Evolutionary conservation across 192 early-diverging fungal species (phyloP).

Genomic region (Gaertneriomyces semiglobifer): DNA sequence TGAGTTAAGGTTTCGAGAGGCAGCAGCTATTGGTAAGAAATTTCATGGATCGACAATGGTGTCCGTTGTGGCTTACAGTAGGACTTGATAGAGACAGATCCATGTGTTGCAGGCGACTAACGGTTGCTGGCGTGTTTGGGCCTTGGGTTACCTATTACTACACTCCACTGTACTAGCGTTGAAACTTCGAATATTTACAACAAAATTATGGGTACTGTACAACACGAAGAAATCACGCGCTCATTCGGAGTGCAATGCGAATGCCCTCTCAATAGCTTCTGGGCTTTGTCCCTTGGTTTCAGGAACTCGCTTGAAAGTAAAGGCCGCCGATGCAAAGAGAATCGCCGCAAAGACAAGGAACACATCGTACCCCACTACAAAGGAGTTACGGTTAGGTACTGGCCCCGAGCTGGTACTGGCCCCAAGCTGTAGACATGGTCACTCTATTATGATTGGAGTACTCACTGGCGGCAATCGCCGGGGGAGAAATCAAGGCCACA

Average conservation of each 20-base stretch:
- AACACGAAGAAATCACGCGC: no score
- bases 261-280: conserved; percentile 57
- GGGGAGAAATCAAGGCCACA: conserved; percentile 63
- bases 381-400: not conserved
- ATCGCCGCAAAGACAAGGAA: conserved; percentile 69
- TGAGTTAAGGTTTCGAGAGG: no score
- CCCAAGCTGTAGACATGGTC: not conserved
- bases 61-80: no score
- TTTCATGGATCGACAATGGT: no score
- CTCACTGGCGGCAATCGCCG: conserved; percentile 42
- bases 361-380: conserved; percentile 46
- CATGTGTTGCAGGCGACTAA: no score
- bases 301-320: conserved; percentile 69
- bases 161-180: no score
- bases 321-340: conserved; percentile 61
- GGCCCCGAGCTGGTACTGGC: not conserved
- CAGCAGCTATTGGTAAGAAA: no score
- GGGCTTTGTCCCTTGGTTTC: conserved; percentile 79
- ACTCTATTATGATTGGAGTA: not conserved
- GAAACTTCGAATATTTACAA: no score
- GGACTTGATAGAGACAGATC: no score
- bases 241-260: not conserved
- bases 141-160: no score
- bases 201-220: no score
- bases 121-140: no score